These are phyloP conservation scores for Epichloe bromicola DNA, from an alignment of 2,329 filamentous ascomycete genomes.

Conservation along the genomic window DNA sequence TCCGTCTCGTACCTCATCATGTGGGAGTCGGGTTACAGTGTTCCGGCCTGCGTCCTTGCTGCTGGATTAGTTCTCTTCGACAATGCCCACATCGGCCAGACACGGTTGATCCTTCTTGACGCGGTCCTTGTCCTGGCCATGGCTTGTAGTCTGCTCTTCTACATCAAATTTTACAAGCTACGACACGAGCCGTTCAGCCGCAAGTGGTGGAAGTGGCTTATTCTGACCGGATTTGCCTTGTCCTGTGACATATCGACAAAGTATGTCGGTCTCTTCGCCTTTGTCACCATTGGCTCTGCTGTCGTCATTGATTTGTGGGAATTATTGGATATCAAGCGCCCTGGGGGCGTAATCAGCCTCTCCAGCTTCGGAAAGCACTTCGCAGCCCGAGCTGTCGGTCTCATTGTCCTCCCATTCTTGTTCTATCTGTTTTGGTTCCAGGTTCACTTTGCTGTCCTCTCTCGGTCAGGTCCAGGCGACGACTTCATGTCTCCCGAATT, in stretches of 20 bases:
- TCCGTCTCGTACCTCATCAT: slow-evolving; percentile 94
- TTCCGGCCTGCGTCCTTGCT: slow-evolving; percentile 82
- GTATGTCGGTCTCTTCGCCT: slow-evolving; percentile 93
- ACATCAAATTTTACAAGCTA: slow-evolving; percentile 96
- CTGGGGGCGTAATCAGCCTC: slow-evolving; percentile 69
- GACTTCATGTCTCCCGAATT: slow-evolving; percentile 99
- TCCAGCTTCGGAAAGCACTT: slow-evolving; percentile 82
- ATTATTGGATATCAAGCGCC: slow-evolving; percentile 77
- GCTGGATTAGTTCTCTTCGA: slow-evolving; percentile 83
- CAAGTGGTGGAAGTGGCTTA: slow-evolving; percentile 99
- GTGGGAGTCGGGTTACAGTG: slow-evolving; percentile 98
- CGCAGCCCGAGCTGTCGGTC: slow-evolving; percentile 66
- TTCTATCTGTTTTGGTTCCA: slow-evolving; percentile 99
- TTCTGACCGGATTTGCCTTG: slow-evolving; percentile 84
- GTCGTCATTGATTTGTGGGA: slow-evolving; percentile 94
- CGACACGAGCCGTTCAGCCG: slow-evolving; percentile 78
- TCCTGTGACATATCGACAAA: slow-evolving; percentile 98
- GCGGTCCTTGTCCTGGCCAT: slow-evolving; percentile 91
- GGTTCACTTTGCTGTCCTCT: slow-evolving; percentile 89
- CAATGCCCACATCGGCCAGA: slow-evolving; percentile 96
- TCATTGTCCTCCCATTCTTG: slow-evolving; percentile 86
- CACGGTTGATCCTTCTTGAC: slow-evolving; percentile 85
- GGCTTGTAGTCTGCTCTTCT: slow-evolving; percentile 85
- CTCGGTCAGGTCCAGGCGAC: slow-evolving; percentile 80
- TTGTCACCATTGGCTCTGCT: slow-evolving; percentile 90